Base-by-base conservation (phyloP, 371 early-diverging fungal species). In the Smittium mucronatum region DNA sequence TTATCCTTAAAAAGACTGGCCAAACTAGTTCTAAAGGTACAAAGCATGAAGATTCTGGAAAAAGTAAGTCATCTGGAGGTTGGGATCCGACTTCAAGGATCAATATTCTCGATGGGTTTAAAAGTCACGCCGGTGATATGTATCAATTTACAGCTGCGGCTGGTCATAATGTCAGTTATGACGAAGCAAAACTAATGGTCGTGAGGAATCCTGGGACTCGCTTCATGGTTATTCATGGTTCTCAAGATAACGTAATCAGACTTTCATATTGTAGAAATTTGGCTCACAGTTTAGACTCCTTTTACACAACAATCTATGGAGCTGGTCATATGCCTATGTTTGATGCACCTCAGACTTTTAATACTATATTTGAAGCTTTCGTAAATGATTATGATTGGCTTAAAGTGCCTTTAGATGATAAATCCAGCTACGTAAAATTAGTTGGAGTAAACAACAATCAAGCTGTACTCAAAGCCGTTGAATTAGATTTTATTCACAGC, bases 301-400 rank as follows among this genome's bases (percentile, higher is more conserved):
- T 76, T 0, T 47, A 77, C 0, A 63, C 70, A 2, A 73, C 73
- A 70, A 67, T 79, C 29, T 32, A 60, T 1, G 66, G 67, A 8
- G 71, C 79, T 25, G 80, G 80, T 0, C 80, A 79, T 57, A 79
- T 79, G 80, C 72, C 75, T 16, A 67, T 69, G 34, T 75, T 79
- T 2, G 79, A 79, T 30, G 71, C 77, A 0, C 78, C 76, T 58
- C 69, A 72, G 32, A 73, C 74, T 17, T 79, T 77, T 59, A 79
- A 78, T 57, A 34, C 2, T 33, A 32, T n/a, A 25, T 34, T 65
- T 65, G 65, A 65, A 34, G 32, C 5, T 11, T n/a, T 33, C n/a
- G 36, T 65, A n/a, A 65, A 65, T 65, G n/a, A 65, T 28, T 32
- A 21, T 2, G 25, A 34, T 5, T 65, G 65, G 65, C 5, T 65